Percentiles rank a stretch among this genome's conserved stretches.
Evolutionary conservation across 129 eudicot species (phyloP).

Genomic region (Tanacetum coccineum): DNA sequence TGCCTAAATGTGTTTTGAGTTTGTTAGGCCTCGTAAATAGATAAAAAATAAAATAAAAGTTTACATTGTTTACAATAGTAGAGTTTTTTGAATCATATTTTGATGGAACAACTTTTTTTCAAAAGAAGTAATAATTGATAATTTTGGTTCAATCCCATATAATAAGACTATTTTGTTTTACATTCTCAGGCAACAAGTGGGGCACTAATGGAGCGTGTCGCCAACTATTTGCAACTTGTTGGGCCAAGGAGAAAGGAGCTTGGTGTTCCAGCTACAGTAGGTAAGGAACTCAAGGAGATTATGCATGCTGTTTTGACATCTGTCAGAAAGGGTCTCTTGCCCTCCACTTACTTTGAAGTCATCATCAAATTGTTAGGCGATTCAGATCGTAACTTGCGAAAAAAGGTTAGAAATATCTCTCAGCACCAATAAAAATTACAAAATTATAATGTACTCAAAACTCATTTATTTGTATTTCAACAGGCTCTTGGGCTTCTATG

Average conservation of each 20-base stretch:
- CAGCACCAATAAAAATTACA: neutral
- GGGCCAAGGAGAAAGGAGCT: constrained; percentile 51
- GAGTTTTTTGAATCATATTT: too few species aligned
- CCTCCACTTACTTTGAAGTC: constrained; percentile 58
- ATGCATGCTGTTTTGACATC: constrained; percentile 45
- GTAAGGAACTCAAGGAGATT: constrained; percentile 67
- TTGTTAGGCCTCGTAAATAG: neutral
- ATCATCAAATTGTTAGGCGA: constrained; percentile 48
- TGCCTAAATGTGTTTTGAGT: neutral
- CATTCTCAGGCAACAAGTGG: constrained; percentile 49
- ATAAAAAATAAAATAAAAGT: neutral
- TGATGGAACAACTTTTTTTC: neutral
- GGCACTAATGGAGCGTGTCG: constrained; percentile 65
- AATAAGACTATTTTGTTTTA: neutral
- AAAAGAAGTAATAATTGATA: neutral
- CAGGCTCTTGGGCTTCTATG: constrained; percentile 83
- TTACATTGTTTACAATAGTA: too few species aligned
- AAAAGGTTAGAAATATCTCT: constrained; percentile 48
- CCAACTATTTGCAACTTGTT: constrained; percentile 52
- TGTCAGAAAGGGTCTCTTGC: constrained; percentile 50
- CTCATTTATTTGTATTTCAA: constrained; percentile 19
- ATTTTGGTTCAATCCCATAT: too few species aligned
- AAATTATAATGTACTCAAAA: neutral
- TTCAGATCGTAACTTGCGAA: constrained; percentile 45
- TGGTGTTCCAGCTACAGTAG: constrained; percentile 35